These are phyloP conservation scores for Cenchrus americanus DNA, from an alignment of 176 grass and related monocot species.

Conservation along the genomic window DNA sequence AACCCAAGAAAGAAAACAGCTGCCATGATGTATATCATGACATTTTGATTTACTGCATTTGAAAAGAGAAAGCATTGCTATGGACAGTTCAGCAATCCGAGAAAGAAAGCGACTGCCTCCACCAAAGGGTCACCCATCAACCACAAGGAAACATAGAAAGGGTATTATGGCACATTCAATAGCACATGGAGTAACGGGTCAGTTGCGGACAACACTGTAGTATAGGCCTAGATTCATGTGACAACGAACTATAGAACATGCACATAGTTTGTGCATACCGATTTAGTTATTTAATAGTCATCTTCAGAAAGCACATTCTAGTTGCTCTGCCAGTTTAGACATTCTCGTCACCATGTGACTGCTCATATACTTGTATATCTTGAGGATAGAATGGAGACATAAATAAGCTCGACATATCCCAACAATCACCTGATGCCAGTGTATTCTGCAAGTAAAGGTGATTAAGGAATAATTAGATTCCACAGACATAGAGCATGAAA, in stretches of 20 bases:
- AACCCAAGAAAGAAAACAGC: not conserved
- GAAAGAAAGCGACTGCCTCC: not conserved
- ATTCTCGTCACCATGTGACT: slow-evolving; percentile 47
- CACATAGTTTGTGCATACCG: slow-evolving; percentile 15
- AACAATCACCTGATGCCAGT: slow-evolving; percentile 41
- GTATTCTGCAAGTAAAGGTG: slow-evolving; percentile 47
- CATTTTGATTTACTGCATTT: slow-evolving; percentile 7
- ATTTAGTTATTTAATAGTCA: slow-evolving; percentile 18
- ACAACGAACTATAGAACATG: not conserved
- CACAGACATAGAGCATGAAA: not conserved
- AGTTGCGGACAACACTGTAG: not conserved
- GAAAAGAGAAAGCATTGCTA: not conserved
- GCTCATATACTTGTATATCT: slow-evolving; percentile 37
- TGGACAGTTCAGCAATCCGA: not conserved
- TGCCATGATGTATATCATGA: not conserved
- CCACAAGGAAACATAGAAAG: not conserved
- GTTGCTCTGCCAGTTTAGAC: slow-evolving; percentile 50
- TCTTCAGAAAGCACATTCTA: slow-evolving; percentile 37
- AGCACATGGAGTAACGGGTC: not conserved
- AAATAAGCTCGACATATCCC: slow-evolving; percentile 51
- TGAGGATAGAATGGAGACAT: slow-evolving; percentile 46
- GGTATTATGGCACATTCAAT: slow-evolving; percentile 5
- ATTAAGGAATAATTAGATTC: slow-evolving; percentile 6
- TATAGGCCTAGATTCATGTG: not conserved
- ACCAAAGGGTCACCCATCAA: not conserved